Conservation (phyloP, 257 asterid species). For the Forsythia suspensa region DNA sequence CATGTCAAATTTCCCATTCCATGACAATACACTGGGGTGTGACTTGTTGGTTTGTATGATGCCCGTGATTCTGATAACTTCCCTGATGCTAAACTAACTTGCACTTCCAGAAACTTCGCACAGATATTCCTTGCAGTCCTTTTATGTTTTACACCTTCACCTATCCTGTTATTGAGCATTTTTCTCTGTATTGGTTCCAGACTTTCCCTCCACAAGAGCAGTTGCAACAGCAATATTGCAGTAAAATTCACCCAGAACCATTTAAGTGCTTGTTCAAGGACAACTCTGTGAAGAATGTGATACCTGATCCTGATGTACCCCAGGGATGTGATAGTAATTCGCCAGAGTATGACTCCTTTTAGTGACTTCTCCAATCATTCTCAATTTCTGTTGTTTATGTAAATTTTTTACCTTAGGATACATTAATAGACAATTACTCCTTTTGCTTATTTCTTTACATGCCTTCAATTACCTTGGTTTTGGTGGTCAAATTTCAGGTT, state of each 20-base stretch:
- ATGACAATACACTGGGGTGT: constrained; percentile 3
- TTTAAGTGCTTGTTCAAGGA: constrained; percentile 55
- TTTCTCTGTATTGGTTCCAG: constrained; percentile 39
- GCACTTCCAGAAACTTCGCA: constrained; percentile 6
- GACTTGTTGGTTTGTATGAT: not conserved
- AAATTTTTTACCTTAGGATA: constrained; percentile 2
- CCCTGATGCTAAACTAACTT: not conserved
- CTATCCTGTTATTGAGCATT: constrained; percentile 19
- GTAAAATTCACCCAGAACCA: constrained; percentile 49
- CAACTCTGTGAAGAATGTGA: constrained; percentile 54
- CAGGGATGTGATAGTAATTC: constrained; percentile 80
- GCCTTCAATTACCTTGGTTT: constrained; percentile 13
- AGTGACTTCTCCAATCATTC: constrained; percentile 2
- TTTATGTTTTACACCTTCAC: not conserved
- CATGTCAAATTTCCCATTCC: constrained; percentile 1
- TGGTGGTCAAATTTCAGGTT: constrained; percentile 54
- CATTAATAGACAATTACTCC: not conserved
- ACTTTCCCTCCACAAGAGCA: constrained; percentile 73
- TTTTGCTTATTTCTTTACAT: not conserved
- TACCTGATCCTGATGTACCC: constrained; percentile 92
- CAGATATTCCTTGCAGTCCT: not conserved
- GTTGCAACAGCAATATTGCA: constrained; percentile 72
- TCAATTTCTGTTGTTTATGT: constrained; percentile 5
- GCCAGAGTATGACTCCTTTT: constrained; percentile 61
- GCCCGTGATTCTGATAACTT: not conserved